Conservation (phyloP, 2,329 filamentous ascomycete species). For the Xylariaceae sp. region DNA sequence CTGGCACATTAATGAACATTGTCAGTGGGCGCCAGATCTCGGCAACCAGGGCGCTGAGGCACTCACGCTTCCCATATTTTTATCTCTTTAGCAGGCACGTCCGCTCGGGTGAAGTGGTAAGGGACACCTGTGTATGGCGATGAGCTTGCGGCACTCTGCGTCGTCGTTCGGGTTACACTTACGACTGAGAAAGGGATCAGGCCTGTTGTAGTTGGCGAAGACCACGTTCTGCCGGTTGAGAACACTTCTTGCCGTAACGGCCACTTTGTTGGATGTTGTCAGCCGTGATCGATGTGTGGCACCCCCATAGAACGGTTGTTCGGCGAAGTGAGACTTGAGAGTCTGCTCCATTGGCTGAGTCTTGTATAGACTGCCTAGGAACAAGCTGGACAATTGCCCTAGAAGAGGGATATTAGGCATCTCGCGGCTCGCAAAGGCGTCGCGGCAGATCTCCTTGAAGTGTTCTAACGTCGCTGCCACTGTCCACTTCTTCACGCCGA, state of each 20-base stretch:
- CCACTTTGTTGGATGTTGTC: slow-evolving; percentile 20
- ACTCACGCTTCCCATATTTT: slow-evolving; percentile 26
- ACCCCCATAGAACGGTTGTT: slow-evolving; percentile 24
- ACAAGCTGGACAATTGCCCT: slow-evolving; percentile 21
- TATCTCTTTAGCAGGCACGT: slow-evolving; percentile 21
- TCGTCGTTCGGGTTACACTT: neutral
- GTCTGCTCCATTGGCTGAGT: slow-evolving; percentile 21
- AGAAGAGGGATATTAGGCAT: slow-evolving; percentile 22
- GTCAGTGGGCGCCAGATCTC: neutral
- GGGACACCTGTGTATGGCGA: slow-evolving; percentile 14
- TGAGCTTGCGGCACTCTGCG: slow-evolving; percentile 1
- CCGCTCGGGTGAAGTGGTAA: slow-evolving; percentile 21
- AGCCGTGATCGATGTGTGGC: slow-evolving; percentile 17
- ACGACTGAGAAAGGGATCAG: slow-evolving; percentile 18
- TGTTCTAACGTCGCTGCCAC: slow-evolving; percentile 21
- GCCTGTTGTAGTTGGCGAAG: slow-evolving; percentile 27
- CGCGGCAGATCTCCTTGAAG: slow-evolving; percentile 23
- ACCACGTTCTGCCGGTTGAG: slow-evolving; percentile 19
- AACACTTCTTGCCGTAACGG: slow-evolving; percentile 19
- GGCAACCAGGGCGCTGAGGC: neutral
- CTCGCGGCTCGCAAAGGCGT: slow-evolving; percentile 22
- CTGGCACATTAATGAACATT: slow-evolving; percentile 7
- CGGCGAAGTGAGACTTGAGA: slow-evolving; percentile 20
- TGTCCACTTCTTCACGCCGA: slow-evolving; percentile 27
- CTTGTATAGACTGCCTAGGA: slow-evolving; percentile 26